These are phyloP conservation scores for Brassica balearica DNA, from an alignment of 441 rosid species.

Conservation along the genomic window DNA sequence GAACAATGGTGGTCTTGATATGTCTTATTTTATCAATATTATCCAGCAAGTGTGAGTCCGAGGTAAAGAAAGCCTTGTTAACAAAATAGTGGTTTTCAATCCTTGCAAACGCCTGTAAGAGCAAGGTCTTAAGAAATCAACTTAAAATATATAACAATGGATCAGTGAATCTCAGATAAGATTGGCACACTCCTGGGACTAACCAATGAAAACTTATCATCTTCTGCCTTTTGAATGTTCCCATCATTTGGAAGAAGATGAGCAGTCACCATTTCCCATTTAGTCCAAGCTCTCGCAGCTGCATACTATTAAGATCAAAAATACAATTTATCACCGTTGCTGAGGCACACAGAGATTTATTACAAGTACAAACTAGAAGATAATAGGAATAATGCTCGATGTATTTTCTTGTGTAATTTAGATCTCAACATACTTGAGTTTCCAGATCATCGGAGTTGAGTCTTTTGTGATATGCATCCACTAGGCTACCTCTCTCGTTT, in stretches of 20 bases:
- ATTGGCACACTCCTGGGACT: conserved; percentile 27
- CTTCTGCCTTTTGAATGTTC: conserved; percentile 81
- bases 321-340: conserved; percentile 6
- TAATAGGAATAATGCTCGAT: not conserved
- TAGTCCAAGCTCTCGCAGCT: conserved; percentile 97
- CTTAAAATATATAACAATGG: not conserved
- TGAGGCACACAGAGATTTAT: not conserved
- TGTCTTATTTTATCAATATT: conserved; percentile 87
- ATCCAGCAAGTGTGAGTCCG: conserved; percentile 80
- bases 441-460: conserved; percentile 79
- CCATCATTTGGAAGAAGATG: conserved; percentile 84
- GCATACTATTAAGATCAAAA: conserved; percentile 62
- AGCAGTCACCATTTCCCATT: conserved; percentile 97
- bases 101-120: conserved; percentile 94
- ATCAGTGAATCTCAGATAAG: not conserved
- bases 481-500: conserved; percentile 70
- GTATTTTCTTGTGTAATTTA: conserved; percentile 8
- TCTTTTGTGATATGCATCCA: conserved; percentile 78
- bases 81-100: conserved; percentile 91
- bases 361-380: not conserved
- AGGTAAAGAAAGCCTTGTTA: conserved; percentile 81
- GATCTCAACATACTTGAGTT: conserved; percentile 71
- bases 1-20: conserved; percentile 79
- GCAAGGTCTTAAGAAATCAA: not conserved
- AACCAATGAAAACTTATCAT: conserved; percentile 86